phyloP scores from a whole-genome alignment of 164 flowering plant genomes.

The grape (Vitis vinifera) region DNA sequence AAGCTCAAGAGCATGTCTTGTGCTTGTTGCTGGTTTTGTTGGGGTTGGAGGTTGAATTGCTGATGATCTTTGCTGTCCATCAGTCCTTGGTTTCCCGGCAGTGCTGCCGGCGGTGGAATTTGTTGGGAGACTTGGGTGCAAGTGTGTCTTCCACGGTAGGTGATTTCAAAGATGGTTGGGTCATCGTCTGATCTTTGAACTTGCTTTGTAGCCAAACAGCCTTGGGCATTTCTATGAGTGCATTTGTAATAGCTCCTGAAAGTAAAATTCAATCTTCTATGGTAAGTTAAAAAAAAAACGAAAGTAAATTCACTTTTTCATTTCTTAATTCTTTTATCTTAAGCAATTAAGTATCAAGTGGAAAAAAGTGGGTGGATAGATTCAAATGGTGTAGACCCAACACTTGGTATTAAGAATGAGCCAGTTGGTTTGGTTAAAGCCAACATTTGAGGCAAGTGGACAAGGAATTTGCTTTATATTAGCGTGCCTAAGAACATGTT shows the following conservation, averaged over 20 bases:
- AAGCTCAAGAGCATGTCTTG: conserved; percentile 32
- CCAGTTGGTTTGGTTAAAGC: too few relatives aligned
- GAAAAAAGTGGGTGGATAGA: too few relatives aligned
- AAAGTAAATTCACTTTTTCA: too few relatives aligned
- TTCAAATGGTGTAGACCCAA: too few relatives aligned
- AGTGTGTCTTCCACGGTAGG: conserved; percentile 54
- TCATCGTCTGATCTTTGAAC: conserved; percentile 62
- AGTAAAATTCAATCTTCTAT: background rate
- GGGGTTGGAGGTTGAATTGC: conserved; percentile 8
- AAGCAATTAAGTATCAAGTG: too few relatives aligned
- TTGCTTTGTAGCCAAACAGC: conserved; percentile 62
- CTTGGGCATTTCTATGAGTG: conserved; percentile 40
- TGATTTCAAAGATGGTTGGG: conserved; percentile 41
- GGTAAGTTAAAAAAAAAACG: too few relatives aligned
- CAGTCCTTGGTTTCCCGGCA: conserved; percentile 3
- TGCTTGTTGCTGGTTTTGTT: conserved; percentile 10
- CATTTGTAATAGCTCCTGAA: conserved; percentile 66
- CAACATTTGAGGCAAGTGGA: too few relatives aligned
- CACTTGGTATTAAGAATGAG: too few relatives aligned
- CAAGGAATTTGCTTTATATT: too few relatives aligned
- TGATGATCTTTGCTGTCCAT: conserved; percentile 4
- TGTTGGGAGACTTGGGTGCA: conserved; percentile 32
- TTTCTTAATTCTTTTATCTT: too few relatives aligned
- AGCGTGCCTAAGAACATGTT: too few relatives aligned
- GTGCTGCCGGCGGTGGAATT: background rate